These are phyloP conservation scores for Trametes punicea DNA, from an alignment of 768 basidiomycete species.

Conservation along the genomic window DNA sequence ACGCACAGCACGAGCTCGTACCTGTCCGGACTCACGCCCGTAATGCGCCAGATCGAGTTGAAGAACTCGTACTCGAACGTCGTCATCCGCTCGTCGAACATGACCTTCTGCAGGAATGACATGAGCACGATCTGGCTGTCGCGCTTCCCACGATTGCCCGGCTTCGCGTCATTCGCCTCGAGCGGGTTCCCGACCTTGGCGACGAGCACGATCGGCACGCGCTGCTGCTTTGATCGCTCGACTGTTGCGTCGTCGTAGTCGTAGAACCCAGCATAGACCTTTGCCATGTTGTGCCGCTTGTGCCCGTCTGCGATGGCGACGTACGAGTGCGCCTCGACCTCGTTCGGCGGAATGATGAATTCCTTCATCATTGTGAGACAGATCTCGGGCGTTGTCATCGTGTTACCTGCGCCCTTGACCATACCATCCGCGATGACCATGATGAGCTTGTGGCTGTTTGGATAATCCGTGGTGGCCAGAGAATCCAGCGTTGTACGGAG, in stretches of 20 bases:
- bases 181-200: constrained; percentile 94
- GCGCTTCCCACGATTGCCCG: constrained; percentile 98
- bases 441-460: constrained; percentile 95
- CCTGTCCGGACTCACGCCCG: constrained; percentile 92
- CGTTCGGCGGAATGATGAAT: constrained; percentile 70
- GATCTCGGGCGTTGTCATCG: constrained; percentile 90
- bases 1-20: constrained; percentile 96
- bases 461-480: constrained; percentile 96
- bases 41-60: constrained; percentile 94
- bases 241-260: constrained; percentile 88
- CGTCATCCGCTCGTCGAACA: constrained; percentile 99
- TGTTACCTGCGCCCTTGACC: constrained; percentile 94
- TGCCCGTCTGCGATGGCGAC: constrained; percentile 99
- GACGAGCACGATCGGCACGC: constrained; percentile 92
- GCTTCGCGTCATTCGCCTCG: constrained; percentile 86
- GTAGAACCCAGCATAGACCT: constrained; percentile 97
- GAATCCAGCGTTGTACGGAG: constrained; percentile 97
- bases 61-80: constrained; percentile 99
- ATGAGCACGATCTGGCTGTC: constrained; percentile 98
- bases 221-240: constrained; percentile 91
- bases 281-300: constrained; percentile 99
- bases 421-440: constrained; percentile 97
- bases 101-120: constrained; percentile 97
- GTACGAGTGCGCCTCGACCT: constrained; percentile 93
- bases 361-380: constrained; percentile 97